Percentiles rank a stretch among this genome's conserved stretches.
Conservation (phyloP, 345 rosid genomes). For the Citrus reticulata region DNA sequence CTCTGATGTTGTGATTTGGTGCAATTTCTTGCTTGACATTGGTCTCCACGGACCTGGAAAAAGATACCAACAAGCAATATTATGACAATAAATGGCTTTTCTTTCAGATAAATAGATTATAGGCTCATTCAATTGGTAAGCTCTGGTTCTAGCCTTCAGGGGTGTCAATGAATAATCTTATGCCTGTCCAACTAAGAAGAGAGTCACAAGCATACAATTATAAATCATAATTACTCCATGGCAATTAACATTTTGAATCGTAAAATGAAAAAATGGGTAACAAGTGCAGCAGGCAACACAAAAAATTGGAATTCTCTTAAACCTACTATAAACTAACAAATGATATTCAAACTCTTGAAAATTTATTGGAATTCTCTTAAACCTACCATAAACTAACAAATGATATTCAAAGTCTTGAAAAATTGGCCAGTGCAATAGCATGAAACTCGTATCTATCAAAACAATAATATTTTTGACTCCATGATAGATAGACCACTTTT, state of each 20-base stretch:
- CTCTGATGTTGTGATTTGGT: constrained; percentile 30
- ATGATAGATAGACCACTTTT: not conserved
- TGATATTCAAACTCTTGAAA: not conserved
- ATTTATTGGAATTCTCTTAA: not conserved
- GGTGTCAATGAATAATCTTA: not conserved
- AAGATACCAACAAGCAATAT: constrained; percentile 7
- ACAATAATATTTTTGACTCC: not conserved
- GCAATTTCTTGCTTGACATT: constrained; percentile 30
- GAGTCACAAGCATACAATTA: not conserved
- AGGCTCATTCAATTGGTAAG: not conserved
- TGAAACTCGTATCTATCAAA: not conserved
- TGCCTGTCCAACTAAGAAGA: not conserved
- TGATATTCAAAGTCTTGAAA: not conserved
- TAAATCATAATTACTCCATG: not conserved
- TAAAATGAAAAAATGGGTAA: not conserved
- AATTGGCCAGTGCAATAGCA: not conserved
- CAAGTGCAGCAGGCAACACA: not conserved
- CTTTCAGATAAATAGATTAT: not conserved
- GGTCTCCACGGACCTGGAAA: constrained; percentile 41
- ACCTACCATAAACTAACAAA: not conserved
- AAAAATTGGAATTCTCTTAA: not conserved
- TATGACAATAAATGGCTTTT: not conserved
- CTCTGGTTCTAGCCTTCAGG: not conserved
- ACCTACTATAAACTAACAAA: not conserved
- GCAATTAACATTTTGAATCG: not conserved